Percentiles rank a stretch among this genome's conserved stretches.
phyloP scores from a whole-genome alignment of 2,329 filamentous ascomycete species.

The Pseudomassariella vexata region DNA sequence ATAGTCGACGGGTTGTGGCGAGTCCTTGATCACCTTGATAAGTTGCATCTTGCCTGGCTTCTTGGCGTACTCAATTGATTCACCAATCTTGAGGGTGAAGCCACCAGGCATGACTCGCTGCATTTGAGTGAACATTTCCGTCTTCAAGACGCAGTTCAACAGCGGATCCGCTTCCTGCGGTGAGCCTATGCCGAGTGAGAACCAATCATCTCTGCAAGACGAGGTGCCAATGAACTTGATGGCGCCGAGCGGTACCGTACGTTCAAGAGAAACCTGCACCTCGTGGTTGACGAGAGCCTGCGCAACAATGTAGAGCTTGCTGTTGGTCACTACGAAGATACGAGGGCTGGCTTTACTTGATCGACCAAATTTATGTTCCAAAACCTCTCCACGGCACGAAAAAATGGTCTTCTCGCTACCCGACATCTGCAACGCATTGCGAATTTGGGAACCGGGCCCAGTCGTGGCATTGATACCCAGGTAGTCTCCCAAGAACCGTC shows the following conservation, averaged over 20 bases:
- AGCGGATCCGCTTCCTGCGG: constrained; percentile 91
- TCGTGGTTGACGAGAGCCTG: constrained; percentile 80
- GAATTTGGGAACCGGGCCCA: constrained; percentile 76
- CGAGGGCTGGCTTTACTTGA: constrained; percentile 91
- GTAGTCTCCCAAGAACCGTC: constrained; percentile 92
- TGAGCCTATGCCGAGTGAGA: constrained; percentile 84
- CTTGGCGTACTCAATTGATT: constrained; percentile 91
- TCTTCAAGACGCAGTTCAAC: constrained; percentile 90
- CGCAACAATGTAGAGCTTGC: constrained; percentile 82
- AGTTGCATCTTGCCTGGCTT: constrained; percentile 88
- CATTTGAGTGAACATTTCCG: constrained; percentile 93
- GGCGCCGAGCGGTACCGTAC: constrained; percentile 73
- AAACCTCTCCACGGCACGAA: constrained; percentile 82
- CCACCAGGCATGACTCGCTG: constrained; percentile 72
- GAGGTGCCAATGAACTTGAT: constrained; percentile 86
- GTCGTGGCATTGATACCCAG: constrained; percentile 76
- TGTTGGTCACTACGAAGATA: constrained; percentile 76
- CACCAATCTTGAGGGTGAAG: constrained; percentile 75
- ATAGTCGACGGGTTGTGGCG: constrained; percentile 67
- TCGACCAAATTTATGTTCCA: constrained; percentile 92
- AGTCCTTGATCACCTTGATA: constrained; percentile 88
- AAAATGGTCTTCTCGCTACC: constrained; percentile 74
- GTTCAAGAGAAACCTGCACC: constrained; percentile 73
- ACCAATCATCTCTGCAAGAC: constrained; percentile 89
- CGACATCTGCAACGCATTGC: constrained; percentile 65